phyloP scores from a whole-genome alignment of 2,329 filamentous ascomycete species.

The Paramyrothecium roridum region DNA sequence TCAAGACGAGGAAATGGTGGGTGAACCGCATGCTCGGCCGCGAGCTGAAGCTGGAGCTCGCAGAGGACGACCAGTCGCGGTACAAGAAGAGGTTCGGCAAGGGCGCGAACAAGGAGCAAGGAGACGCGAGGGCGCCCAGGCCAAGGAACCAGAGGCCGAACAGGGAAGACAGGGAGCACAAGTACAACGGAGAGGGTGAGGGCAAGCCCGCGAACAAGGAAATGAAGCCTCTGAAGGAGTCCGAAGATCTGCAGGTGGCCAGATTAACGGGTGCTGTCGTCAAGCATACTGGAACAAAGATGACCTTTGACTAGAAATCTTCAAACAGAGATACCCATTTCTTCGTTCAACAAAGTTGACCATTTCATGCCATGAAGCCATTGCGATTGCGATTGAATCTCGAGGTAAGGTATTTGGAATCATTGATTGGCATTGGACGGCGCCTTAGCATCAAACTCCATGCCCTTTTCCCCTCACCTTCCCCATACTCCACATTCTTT shows the following conservation, averaged over 20 bases:
- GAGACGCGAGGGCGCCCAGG: conserved; percentile 30
- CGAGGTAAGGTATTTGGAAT: background rate
- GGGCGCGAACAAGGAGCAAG: conserved; percentile 35
- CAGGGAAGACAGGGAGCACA: conserved; percentile 9
- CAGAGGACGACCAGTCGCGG: conserved; percentile 81
- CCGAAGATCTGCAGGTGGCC: conserved; percentile 47
- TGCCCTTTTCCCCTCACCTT: background rate
- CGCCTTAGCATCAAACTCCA: background rate
- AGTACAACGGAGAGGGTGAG: conserved; percentile 6
- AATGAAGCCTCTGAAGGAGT: conserved; percentile 36
- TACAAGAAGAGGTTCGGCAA: conserved; percentile 96
- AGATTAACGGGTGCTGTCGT: conserved; percentile 78
- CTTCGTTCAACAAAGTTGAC: conserved; percentile 8
- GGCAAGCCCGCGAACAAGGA: conserved; percentile 23
- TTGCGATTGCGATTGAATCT: background rate
- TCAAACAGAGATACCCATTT: background rate
- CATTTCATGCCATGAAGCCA: background rate
- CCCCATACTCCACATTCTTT: background rate
- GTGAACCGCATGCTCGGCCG: conserved; percentile 81
- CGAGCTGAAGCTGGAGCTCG: conserved; percentile 83
- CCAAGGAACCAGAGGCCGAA: conserved; percentile 33
- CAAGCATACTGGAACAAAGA: conserved; percentile 74
- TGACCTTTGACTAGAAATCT: conserved; percentile 65
- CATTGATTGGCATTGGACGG: background rate
- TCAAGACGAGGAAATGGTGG: conserved; percentile 71